These are phyloP conservation scores for Podospora bellae-mahoneyi DNA, from an alignment of 495 filamentous ascomycete species.

Conservation along the genomic window DNA sequence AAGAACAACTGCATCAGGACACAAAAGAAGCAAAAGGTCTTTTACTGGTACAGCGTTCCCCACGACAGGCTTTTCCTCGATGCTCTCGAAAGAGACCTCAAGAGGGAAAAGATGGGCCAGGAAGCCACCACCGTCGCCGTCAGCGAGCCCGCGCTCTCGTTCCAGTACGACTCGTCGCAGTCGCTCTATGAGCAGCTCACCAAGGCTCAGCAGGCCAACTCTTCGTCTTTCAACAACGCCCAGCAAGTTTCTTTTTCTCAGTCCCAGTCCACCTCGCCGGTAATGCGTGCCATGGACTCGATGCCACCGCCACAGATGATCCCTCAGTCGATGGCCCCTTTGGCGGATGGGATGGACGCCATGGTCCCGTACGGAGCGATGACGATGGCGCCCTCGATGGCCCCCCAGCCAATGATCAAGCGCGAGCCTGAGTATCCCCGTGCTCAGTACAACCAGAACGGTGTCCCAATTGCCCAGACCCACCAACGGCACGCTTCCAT, in stretches of 20 bases:
- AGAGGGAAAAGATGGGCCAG: conserved; percentile 98
- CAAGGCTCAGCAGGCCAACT: conserved; percentile 97
- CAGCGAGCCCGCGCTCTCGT: conserved; percentile 93
- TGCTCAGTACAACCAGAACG: conserved; percentile 86
- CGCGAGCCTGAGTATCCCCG: conserved; percentile 71
- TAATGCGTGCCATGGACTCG: conserved; percentile 80
- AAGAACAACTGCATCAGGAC: conserved; percentile 99
- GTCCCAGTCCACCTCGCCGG: conserved; percentile 74
- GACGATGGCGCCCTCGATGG: conserved; percentile 56
- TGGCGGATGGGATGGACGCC: conserved; percentile 74
- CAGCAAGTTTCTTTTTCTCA: conserved; percentile 75
- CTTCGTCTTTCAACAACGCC: conserved; percentile 88
- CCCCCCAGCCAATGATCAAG: conserved; percentile 66
- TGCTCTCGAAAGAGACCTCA: conserved; percentile 92
- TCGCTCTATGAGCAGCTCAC: conserved; percentile 99
- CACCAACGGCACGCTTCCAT: conserved; percentile 94
- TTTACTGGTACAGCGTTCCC: conserved; percentile 99
- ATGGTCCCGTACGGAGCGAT: conserved; percentile 72
- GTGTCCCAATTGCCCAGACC: conserved; percentile 72
- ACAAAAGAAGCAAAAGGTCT: conserved; percentile 99
- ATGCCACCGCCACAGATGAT: conserved; percentile 68
- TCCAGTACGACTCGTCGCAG: conserved; percentile 98
- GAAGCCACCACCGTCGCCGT: conserved; percentile 95
- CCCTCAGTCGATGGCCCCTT: conserved; percentile 74
- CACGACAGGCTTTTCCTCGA: conserved; percentile 97